Evolutionary conservation across 345 rosid genomes (phyloP).

Genomic region (Cardiospermum halicacabum): DNA sequence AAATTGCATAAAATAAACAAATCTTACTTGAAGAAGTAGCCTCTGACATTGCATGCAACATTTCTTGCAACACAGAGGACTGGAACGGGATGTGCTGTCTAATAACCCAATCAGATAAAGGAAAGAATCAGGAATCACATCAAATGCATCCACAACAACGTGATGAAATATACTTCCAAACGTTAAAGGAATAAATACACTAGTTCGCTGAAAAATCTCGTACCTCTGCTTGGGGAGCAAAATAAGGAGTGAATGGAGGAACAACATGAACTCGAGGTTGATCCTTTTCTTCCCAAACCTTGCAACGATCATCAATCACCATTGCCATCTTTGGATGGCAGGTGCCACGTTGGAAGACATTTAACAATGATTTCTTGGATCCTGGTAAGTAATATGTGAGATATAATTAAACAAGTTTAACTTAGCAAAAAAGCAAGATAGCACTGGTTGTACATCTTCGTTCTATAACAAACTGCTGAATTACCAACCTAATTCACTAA

Average conservation of each 20-base stretch:
- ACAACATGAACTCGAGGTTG: slow-evolving; percentile 97
- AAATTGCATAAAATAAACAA: slow-evolving; percentile 9
- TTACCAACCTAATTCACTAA: not conserved
- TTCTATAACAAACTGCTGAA: not conserved
- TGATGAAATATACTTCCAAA: not conserved
- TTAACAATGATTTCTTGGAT: slow-evolving; percentile 73
- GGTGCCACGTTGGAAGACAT: slow-evolving; percentile 76
- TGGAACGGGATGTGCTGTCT: slow-evolving; percentile 86
- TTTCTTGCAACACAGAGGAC: slow-evolving; percentile 94
- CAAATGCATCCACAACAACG: not conserved
- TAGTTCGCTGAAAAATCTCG: slow-evolving; percentile 19
- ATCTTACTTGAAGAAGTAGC: slow-evolving; percentile 91
- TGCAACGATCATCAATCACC: slow-evolving; percentile 95
- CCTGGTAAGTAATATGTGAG: slow-evolving; percentile 38
- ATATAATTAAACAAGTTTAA: slow-evolving; percentile 11
- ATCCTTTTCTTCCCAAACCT: slow-evolving; percentile 99
- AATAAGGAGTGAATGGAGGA: slow-evolving; percentile 85
- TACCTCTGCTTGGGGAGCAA: slow-evolving; percentile 99
- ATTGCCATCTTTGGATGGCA: slow-evolving; percentile 99
- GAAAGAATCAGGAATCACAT: slow-evolving; percentile 6
- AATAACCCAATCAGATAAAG: slow-evolving; percentile 15
- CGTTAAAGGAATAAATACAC: slow-evolving; percentile 6
- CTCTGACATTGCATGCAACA: slow-evolving; percentile 99
- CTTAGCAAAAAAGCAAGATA: not conserved
- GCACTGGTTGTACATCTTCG: slow-evolving; percentile 4